Conservation (phyloP, 495 filamentous ascomycete genomes). For the Penicillium verhagenii region DNA sequence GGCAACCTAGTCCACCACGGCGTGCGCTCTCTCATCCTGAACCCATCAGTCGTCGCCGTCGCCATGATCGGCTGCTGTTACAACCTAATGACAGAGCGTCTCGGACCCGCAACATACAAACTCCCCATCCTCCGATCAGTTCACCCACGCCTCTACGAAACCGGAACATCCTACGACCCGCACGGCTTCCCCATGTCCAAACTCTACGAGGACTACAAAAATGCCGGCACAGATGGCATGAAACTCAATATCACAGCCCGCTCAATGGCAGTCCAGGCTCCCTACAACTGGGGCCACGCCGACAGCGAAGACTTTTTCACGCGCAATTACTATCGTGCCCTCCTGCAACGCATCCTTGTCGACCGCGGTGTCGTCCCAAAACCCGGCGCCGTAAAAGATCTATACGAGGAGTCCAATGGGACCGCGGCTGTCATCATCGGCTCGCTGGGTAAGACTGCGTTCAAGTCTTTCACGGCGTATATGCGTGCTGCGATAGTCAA, state of each 20-base stretch:
- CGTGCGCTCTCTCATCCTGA: constrained; percentile 77
- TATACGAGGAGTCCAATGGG: constrained; percentile 30
- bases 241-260: constrained; percentile 92
- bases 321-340: constrained; percentile 87
- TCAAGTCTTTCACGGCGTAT: constrained; percentile 73
- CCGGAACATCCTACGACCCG: constrained; percentile 68
- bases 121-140: constrained; percentile 61
- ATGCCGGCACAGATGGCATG: constrained; percentile 55
- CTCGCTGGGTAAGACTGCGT: constrained; percentile 75
- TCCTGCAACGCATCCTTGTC: constrained; percentile 86
- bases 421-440: constrained; percentile 69
- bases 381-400: constrained; percentile 40
- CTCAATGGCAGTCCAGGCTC: constrained; percentile 96
- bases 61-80: constrained; percentile 98
- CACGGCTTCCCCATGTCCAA: constrained; percentile 93
- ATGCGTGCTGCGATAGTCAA: constrained; percentile 77
- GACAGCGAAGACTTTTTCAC: constrained; percentile 89
- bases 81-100: constrained; percentile 88
- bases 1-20: constrained; percentile 96
- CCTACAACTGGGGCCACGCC: constrained; percentile 78
- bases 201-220: constrained; percentile 57
- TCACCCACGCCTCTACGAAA: constrained; percentile 55
- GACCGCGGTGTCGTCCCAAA: constrained; percentile 71
- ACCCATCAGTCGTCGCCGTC: constrained; percentile 79
- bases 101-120: constrained; percentile 84